Evolutionary conservation across 78 protist species (phyloP).

Genomic region (Pelomyxa schiedti): DNA sequence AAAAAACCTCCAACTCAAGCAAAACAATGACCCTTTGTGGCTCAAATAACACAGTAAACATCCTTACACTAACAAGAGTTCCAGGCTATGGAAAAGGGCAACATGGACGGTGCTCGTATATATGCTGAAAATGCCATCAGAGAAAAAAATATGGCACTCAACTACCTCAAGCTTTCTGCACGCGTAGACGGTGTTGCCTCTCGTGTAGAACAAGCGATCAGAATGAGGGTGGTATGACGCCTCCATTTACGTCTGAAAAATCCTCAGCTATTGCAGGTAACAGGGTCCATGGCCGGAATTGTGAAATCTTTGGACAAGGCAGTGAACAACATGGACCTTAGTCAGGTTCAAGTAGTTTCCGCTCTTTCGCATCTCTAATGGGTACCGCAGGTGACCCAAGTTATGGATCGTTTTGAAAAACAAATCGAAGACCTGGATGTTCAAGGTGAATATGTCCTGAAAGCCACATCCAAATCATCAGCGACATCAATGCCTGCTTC

Average conservation of each 20-base stretch:
- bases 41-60: too few relatives aligned
- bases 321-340: constrained; percentile 70
- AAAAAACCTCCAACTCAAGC: too few relatives aligned
- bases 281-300: constrained; percentile 59
- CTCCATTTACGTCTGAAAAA: too few relatives aligned
- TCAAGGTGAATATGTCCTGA: constrained; percentile 64
- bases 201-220: constrained; percentile 76
- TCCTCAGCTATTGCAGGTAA: too few relatives aligned
- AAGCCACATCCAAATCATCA: constrained; percentile 69
- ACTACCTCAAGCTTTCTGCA: constrained; percentile 68
- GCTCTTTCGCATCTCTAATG: too few relatives aligned
- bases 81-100: constrained; percentile 86
- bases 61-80: too few relatives aligned
- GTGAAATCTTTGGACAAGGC: constrained; percentile 79
- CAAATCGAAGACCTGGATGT: constrained; percentile 90
- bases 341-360: constrained; percentile 19
- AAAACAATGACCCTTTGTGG: too few relatives aligned
- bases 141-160: constrained; percentile 74
- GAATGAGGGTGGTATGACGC: constrained; percentile 78
- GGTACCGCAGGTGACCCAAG: constrained; percentile 52
- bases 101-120: constrained; percentile 88
- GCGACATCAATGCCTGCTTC: constrained; percentile 75
- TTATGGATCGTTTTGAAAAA: constrained; percentile 90
- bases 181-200: constrained; percentile 92
- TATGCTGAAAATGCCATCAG: constrained; percentile 93